Percentiles rank a stretch among this genome's conserved stretches.
These are phyloP conservation scores for Prunus mira DNA, from an alignment of 306 rosid genomes.

Conservation along the genomic window DNA sequence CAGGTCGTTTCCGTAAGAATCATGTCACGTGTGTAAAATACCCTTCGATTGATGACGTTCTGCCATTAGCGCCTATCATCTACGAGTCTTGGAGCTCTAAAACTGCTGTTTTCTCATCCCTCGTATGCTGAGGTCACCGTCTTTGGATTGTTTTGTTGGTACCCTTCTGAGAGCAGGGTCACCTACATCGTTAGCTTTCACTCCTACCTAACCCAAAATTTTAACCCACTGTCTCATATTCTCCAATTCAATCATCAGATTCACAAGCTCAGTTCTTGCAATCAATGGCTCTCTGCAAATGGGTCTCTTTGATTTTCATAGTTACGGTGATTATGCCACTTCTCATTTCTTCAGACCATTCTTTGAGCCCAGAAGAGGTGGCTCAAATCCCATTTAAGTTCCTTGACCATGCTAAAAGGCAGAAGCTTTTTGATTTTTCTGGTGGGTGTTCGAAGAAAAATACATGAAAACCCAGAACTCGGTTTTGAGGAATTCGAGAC, in stretches of 20 bases:
- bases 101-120: too few relatives aligned
- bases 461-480: too few relatives aligned
- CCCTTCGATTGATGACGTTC: too few relatives aligned
- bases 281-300: slow-evolving; percentile 20
- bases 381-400: slow-evolving; percentile 37
- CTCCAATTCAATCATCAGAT: background rate
- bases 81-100: too few relatives aligned
- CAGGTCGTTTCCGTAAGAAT: too few relatives aligned
- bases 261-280: background rate
- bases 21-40: too few relatives aligned
- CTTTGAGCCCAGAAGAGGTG: slow-evolving; percentile 23
- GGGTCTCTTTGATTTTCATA: slow-evolving; percentile 11
- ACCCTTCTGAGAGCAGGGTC: too few relatives aligned
- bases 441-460: slow-evolving; percentile 54
- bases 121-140: too few relatives aligned
- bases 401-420: slow-evolving; percentile 42
- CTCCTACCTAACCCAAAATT: background rate
- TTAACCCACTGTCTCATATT: background rate
- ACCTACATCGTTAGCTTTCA: background rate
- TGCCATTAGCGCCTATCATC: too few relatives aligned
- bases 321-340: slow-evolving; percentile 6
- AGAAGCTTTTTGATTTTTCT: slow-evolving; percentile 62
- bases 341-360: slow-evolving; percentile 32
- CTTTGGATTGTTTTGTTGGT: too few relatives aligned
- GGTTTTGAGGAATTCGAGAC: too few relatives aligned